Percentiles rank a stretch among this genome's conserved stretches.
Conservation (phyloP, 768 basidiomycete species). For the Rhodotorula paludigena region DNA sequence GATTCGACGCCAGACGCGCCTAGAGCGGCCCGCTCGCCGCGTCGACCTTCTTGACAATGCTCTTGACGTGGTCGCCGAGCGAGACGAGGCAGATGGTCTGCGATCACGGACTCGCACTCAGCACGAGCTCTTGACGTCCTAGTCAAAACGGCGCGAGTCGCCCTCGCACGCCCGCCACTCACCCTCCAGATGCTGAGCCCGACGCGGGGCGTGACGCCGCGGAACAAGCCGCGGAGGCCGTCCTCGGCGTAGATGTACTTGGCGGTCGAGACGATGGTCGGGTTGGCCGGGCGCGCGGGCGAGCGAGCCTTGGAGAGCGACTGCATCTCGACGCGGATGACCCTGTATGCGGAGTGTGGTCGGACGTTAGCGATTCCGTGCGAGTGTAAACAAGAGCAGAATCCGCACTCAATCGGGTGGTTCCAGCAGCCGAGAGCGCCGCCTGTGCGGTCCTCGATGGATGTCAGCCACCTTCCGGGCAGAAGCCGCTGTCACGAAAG, state of each 20-base stretch:
- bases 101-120: not conserved
- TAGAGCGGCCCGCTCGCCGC: conserved; percentile 1
- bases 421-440: conserved; percentile 96
- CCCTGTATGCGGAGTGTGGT: not conserved
- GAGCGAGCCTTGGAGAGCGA: conserved; percentile 63
- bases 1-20: not conserved
- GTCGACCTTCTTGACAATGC: conserved; percentile 11
- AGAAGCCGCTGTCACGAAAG: too few species aligned
- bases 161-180: too few species aligned
- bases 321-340: conserved; percentile 99
- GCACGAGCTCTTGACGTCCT: too few species aligned
- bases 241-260: conserved; percentile 80
- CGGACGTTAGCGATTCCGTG: not conserved
- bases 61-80: conserved; percentile 84
- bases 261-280: conserved; percentile 75
- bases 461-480: too few species aligned
- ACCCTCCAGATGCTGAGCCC: conserved; percentile 77
- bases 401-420: conserved; percentile 50
- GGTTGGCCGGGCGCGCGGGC: conserved; percentile 71
- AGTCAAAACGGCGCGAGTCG: too few species aligned
- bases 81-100: conserved; percentile 97
- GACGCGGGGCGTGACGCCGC: conserved; percentile 93
- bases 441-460: conserved; percentile 18
- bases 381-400: conserved; percentile 59
- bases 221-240: conserved; percentile 89